These are phyloP conservation scores for Phytophthora hybrid DNA, from an alignment of 352 stramenopile genomes.

Conservation along the genomic window DNA sequence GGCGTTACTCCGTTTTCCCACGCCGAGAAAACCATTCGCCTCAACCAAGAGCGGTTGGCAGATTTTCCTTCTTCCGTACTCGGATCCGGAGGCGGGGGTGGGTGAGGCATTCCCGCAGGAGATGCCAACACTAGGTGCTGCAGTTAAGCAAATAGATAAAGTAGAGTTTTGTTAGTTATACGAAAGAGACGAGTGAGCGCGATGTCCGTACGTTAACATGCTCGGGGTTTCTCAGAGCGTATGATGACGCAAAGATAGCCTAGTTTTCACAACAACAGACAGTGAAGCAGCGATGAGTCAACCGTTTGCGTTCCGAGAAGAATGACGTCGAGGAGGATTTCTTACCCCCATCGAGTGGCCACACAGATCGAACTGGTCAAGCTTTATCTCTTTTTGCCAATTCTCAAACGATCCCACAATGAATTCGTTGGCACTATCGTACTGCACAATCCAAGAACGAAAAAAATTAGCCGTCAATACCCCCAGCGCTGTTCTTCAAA, in stretches of 20 bases:
- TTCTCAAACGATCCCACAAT: conserved; percentile 75
- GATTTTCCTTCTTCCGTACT: conserved; percentile 47
- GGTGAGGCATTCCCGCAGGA: conserved; percentile 68
- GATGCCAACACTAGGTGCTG: conserved; percentile 84
- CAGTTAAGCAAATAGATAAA: not conserved
- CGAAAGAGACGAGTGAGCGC: not conserved
- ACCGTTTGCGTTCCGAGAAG: not conserved
- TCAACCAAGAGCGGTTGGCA: conserved; percentile 60
- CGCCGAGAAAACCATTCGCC: conserved; percentile 54
- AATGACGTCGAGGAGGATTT: not conserved
- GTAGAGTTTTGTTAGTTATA: conserved; percentile 1
- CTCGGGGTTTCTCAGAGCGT: conserved; percentile 67
- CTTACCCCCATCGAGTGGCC: conserved; percentile 85
- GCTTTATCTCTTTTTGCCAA: conserved; percentile 78
- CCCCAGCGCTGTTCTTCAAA: not conserved
- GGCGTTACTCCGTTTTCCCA: conserved; percentile 81
- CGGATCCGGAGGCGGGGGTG: conserved; percentile 55
- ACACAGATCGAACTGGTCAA: conserved; percentile 77
- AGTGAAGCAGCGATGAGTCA: not conserved
- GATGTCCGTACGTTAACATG: conserved; percentile 60
- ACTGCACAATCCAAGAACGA: conserved; percentile 42
- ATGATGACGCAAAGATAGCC: conserved; percentile 87
- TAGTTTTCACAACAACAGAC: conserved; percentile 21
- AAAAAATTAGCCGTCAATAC: not conserved
- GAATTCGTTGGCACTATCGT: conserved; percentile 81